Evolutionary conservation across 495 filamentous ascomycete genomes (phyloP).

Genomic region (Penicillium ucsense): DNA sequence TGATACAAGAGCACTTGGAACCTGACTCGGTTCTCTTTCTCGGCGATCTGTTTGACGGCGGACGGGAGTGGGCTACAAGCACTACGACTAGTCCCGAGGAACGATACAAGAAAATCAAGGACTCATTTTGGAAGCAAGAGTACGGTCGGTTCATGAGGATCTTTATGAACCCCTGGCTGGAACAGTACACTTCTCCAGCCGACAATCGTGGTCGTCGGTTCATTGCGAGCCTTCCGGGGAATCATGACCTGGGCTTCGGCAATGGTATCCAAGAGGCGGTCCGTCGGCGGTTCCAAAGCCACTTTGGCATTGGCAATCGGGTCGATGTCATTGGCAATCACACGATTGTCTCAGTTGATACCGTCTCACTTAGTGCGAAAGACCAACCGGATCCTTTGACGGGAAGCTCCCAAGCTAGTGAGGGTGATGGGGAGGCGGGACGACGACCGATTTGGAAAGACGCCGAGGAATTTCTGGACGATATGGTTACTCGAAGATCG

Average conservation of each 20-base stretch:
- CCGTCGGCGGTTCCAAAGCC: slow-evolving; percentile 71
- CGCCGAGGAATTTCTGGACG: slow-evolving; percentile 63
- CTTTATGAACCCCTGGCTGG: slow-evolving; percentile 57
- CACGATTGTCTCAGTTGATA: slow-evolving; percentile 86
- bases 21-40: slow-evolving; percentile 85
- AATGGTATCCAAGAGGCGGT: slow-evolving; percentile 70
- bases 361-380: slow-evolving; percentile 72
- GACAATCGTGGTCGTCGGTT: slow-evolving; percentile 47
- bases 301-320: slow-evolving; percentile 81
- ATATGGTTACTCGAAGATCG: slow-evolving; percentile 38
- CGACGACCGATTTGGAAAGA: slow-evolving; percentile 63
- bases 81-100: slow-evolving; percentile 56
- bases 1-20: slow-evolving; percentile 55
- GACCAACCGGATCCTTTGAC: slow-evolving; percentile 41
- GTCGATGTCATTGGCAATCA: slow-evolving; percentile 91
- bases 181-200: slow-evolving; percentile 27
- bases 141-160: slow-evolving; percentile 71
- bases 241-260: slow-evolving; percentile 95
- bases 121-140: slow-evolving; percentile 74
- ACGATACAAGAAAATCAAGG: slow-evolving; percentile 65
- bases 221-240: slow-evolving; percentile 78
- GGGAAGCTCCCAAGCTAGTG: slow-evolving; percentile 29
- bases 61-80: slow-evolving; percentile 81
- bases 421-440: slow-evolving; percentile 20
- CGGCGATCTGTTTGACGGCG: slow-evolving; percentile 93